A percentile compares a stretch with the other conserved stretches of the same genome.
These are phyloP conservation scores for Aspergillus ostianus DNA, from an alignment of 495 filamentous ascomycete genomes.

Conservation along the genomic window DNA sequence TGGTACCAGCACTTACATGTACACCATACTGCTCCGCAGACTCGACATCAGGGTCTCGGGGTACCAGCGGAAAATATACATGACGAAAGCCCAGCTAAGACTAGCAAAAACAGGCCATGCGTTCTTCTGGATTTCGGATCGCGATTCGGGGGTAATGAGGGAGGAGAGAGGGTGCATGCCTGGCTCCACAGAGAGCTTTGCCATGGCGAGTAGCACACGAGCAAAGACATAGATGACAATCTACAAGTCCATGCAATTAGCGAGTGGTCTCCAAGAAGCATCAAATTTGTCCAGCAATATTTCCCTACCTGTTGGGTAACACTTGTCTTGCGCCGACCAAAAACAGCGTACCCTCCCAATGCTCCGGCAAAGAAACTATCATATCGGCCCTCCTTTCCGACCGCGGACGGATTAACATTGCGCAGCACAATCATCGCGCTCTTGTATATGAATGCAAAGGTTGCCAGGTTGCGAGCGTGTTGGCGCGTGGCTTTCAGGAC, in stretches of 20 bases:
- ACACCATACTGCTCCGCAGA: slow-evolving; percentile 94
- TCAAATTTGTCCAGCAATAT: not conserved
- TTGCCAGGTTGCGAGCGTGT: slow-evolving; percentile 88
- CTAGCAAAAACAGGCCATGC: slow-evolving; percentile 91
- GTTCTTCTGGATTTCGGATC: slow-evolving; percentile 57
- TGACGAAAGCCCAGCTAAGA: slow-evolving; percentile 85
- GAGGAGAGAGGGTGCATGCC: slow-evolving; percentile 45
- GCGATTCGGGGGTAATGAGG: slow-evolving; percentile 41
- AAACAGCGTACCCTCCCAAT: slow-evolving; percentile 88
- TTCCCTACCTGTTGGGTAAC: slow-evolving; percentile 78
- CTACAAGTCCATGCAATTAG: slow-evolving; percentile 17
- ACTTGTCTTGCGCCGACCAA: slow-evolving; percentile 76
- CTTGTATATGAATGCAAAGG: slow-evolving; percentile 91
- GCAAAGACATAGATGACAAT: slow-evolving; percentile 98
- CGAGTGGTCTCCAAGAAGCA: not conserved
- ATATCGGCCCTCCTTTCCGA: slow-evolving; percentile 64
- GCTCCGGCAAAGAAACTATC: slow-evolving; percentile 90
- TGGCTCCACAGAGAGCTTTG: slow-evolving; percentile 75
- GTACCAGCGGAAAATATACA: slow-evolving; percentile 93
- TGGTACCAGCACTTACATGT: slow-evolving; percentile 71
- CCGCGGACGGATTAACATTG: slow-evolving; percentile 56
- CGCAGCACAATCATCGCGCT: slow-evolving; percentile 68
- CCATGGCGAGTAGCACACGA: slow-evolving; percentile 78
- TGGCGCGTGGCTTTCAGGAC: slow-evolving; percentile 82
- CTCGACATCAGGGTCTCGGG: slow-evolving; percentile 86